Base-by-base conservation (phyloP, 805 yeast genomes). In the Lachancea thermotolerans region DNA sequence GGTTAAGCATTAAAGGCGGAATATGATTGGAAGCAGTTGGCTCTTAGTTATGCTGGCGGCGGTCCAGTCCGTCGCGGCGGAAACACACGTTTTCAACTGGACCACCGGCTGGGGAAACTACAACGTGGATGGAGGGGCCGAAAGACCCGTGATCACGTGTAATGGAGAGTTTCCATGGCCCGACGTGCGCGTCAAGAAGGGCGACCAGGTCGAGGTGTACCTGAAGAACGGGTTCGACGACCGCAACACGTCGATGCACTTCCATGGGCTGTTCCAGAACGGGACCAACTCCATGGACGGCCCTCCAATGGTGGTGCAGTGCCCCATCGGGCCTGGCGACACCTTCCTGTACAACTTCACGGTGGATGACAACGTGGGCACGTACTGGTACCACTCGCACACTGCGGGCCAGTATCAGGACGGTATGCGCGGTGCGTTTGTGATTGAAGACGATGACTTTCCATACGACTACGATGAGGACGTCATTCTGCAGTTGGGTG, bases 331-430 rank as follows among this genome's bases (percentile, higher is more conserved):
- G n/a, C 84, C 95, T 5, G 85, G 85, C 44, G 76, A 77, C 49
- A 75, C 85, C 15, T 72, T 78, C 67, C 66, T 82, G 51, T 93
- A 93, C 73, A 89, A 91, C 72, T 93, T 93, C 67, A 84, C 96
- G 25, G 87, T 89, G 49, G 77, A 77, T 41, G 65, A 63, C 49
- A 96, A 93, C 68, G 79, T 73, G 47, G 99, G 99, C 58, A 77
- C 95, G 15, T 93, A 73, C 74, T 93, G 99, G 99, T 93, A 91
- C 73, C 99, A 93, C 67, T 87, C 98, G 28, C 99, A 93, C 69
- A 79, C 90, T 31, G 67, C 74, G 17, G 91, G 90, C 55, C 95
- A 90, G 67, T 89, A 89, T 58, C 90, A 93, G 65, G 98, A 93
- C 62, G 99, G 99, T 62, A 75, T 85, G 79, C 76, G 89, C 69